Evolutionary conservation across 768 basidiomycete genomes (phyloP), one percentile per base, ranked within the genome.

Genomic region (Pholiota microspora): DNA sequence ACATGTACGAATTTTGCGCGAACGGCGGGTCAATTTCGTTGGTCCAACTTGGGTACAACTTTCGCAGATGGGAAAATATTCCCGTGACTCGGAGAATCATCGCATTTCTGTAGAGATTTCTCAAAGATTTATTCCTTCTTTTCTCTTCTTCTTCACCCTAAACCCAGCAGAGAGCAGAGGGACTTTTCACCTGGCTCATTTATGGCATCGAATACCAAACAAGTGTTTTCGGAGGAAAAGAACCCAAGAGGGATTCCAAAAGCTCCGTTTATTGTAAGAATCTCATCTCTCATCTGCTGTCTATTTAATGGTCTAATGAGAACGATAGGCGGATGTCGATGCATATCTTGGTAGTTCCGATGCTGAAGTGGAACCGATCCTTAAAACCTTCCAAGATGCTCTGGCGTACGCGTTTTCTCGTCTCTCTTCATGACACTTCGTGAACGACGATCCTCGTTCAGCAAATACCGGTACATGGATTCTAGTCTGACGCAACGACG

Each of bases 381-480:
- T 99, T 55, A 87, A 84, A 67, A 77, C 77, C 38, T 89, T 98
- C 66, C 92, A 97, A 66, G 94, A 96, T 72, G 94, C 92, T 21
- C 81, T 97, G 70, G 90, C 94, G 95, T 98, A 75, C 72, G 94
- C 74, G 29, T 31, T 55, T 50, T 58, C 25, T 49, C 31, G 49
- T 51, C 34, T 50, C 59, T 59, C 7, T 40, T 34, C 45, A 40
- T 57, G 45, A 29, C 51, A 51, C 47, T 56, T 53, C 56, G 59
- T 66, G 36, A 62, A 67, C 50, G 59, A 61, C 58, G 57, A 50
- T 59, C 55, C 45, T 62, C 53, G 57, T 69, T 65, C 74, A 99
- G 96, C 63, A 98, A 99, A 78, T 98, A 99, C 77, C 89, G 91
- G 47, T 98, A 96, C 73, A 98, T 99, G 96, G 96, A 98, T 62